Evolutionary conservation across 805 yeast species (phyloP).

Genomic region (Starmerella bombi): DNA sequence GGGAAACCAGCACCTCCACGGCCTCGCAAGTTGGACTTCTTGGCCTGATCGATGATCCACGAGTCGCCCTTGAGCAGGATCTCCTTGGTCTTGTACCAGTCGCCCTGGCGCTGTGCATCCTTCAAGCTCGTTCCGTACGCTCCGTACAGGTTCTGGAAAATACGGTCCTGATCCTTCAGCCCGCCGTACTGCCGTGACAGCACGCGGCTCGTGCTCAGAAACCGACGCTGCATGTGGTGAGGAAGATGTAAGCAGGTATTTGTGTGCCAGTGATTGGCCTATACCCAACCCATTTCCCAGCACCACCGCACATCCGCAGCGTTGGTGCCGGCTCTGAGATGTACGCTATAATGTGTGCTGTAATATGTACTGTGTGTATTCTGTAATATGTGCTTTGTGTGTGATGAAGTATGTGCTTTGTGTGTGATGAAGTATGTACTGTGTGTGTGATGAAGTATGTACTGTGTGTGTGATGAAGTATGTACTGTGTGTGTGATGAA

Average conservation of each 20-base stretch:
- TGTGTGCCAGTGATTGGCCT: neutral
- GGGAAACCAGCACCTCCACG: constrained; percentile 95
- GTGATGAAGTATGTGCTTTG: no score
- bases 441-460: no score
- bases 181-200: constrained; percentile 48
- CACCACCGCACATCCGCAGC: no score
- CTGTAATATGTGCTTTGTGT: no score
- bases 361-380: no score
- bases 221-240: constrained; percentile 10
- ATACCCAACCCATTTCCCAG: no score
- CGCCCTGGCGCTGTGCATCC: constrained; percentile 67
- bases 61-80: constrained; percentile 68
- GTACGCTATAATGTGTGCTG: no score
- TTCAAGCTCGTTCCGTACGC: constrained; percentile 64
- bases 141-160: constrained; percentile 71
- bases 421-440: no score
- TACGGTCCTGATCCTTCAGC: constrained; percentile 68
- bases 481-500: no score
- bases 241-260: neutral
- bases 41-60: constrained; percentile 83
- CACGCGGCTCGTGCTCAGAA: constrained; percentile 15
- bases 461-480: no score
- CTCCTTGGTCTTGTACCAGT: constrained; percentile 86
- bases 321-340: no score
- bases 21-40: constrained; percentile 73